Base-by-base conservation (phyloP, 495 filamentous ascomycete genomes). In the Tuber umbilicatum region DNA sequence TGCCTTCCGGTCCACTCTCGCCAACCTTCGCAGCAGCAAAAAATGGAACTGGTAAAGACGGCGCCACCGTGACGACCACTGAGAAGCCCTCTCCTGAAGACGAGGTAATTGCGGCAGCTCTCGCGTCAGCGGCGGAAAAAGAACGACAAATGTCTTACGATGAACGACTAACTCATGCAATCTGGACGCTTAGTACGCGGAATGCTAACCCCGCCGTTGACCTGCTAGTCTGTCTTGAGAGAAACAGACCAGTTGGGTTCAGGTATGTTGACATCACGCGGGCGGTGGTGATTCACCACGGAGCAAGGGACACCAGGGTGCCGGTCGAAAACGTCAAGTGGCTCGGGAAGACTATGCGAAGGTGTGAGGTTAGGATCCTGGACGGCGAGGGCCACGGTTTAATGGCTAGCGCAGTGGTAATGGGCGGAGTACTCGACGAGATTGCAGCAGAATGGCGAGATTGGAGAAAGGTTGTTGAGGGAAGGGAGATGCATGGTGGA, bases 401-500 rank as follows among this genome's bases (percentile, higher is more conserved):
- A 60, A 99, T 99, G 95, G 95, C 96, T 0, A 94, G 91, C 71
- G 94, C 95, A 12, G 84, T 85, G 27, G 94, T 99, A 37, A 98
- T 99, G 96, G 91, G 93, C 38, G 89, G 89, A 72, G 91, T 98
- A 35, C 83, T 99, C 77, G 96, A 93, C 83, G 95, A 99, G 83
- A 95, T 99, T 79, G 91, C 92, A 43, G 87, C 88, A 67, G 96
- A 99, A 82, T 98, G 94, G 96, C 93, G 95, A 74, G 94, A 97
- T 75, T 97, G 94, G 94, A 90, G 87, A 76, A 87, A 85, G 68
- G 85, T 91, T 12, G 86, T 89, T 40, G 86, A 87, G 75, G 87
- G 88, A 40, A 86, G 85, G 72, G 72, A 71, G 47, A 60, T 77
- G 7, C 73, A 76, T 31, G 76, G 73, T 23, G 74, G 79, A 23